These are phyloP conservation scores for Amylostereum areolatum DNA, from an alignment of 1,284 basidiomycete species.

Conservation along the genomic window DNA sequence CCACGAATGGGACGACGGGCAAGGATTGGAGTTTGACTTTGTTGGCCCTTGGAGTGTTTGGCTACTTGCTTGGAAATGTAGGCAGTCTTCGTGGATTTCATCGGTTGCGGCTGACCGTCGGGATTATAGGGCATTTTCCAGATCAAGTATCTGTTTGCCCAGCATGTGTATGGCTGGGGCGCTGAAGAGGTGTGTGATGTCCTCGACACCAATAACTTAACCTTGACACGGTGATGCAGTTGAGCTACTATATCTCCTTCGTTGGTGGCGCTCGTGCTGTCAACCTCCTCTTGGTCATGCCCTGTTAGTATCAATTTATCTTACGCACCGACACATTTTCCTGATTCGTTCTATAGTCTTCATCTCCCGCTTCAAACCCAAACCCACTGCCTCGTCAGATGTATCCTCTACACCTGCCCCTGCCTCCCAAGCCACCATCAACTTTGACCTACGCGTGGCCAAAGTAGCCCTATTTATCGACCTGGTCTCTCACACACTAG, in stretches of 20 bases:
- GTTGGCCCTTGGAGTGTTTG: conserved; percentile 41
- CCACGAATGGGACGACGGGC: conserved; percentile 23
- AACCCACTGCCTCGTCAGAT: conserved; percentile 9
- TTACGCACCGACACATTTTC: conserved; percentile 9
- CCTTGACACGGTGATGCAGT: conserved; percentile 21
- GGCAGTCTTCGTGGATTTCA: conserved; percentile 23
- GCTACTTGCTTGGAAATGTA: conserved; percentile 28
- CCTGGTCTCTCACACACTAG: conserved; percentile 54
- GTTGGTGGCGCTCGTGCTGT: conserved; percentile 44
- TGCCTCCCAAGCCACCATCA: conserved; percentile 51
- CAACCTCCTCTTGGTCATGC: conserved; percentile 50
- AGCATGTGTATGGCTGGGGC: conserved; percentile 50
- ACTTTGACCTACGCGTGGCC: conserved; percentile 61
- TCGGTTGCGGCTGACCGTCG: conserved; percentile 1
- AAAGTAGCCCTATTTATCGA: conserved; percentile 60
- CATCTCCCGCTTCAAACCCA: conserved; percentile 41
- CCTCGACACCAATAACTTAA: not conserved
- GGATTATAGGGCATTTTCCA: conserved; percentile 43
- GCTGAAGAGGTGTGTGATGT: conserved; percentile 36
- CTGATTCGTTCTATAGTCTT: conserved; percentile 26
- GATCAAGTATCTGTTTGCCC: conserved; percentile 58
- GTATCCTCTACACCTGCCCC: conserved; percentile 23
- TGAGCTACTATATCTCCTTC: conserved; percentile 61
- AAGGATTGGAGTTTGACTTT: conserved; percentile 57
- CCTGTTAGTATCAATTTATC: conserved; percentile 32